Evolutionary conservation across 192 early-diverging fungal genomes (phyloP), one percentile per base, ranked within the genome.

Genomic region (Gamsiella multidivaricata): DNA sequence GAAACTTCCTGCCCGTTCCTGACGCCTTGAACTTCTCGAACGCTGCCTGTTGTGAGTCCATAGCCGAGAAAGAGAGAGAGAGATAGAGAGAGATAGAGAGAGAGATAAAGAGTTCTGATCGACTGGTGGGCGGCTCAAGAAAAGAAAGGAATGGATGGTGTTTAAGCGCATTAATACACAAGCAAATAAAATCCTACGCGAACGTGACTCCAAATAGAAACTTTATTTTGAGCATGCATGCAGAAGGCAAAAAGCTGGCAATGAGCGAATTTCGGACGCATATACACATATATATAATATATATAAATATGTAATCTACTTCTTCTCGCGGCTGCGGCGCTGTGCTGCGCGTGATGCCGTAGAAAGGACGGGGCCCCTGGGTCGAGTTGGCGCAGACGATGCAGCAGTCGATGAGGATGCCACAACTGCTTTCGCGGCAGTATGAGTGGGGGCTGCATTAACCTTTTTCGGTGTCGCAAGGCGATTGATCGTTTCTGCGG

Each of bases 31-130:
- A 81, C 58, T 65, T 74, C 37, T 81, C 80, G 51, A 65, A 81
- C 28, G 80, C 80, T 54, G 65, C 80, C 51, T 53, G 64, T 29
- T 81, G 80, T 12, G 80, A 81, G 57, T 81, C 80, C 66, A 81
- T 70, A 22, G 43, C 45, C 22, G 53, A 1, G 29, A 33, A 32
- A 12, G 3, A 2, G 4, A 3, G 3, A 14, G 36, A 2, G 29
- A 47, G 20, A 46, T 34, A 54, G 32, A 5, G 22, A 45, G 8
- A 45, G 1, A 61, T 7, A 20, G 23, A 26, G 53, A 31, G 39
- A 29, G 39, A 25, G 22, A 39, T 2, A 17, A 55, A 29, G 14
- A 14, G 39, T 41, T 41, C 39, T 41, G 8, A 41, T 14, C 39
- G 14, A 41, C 7, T 7, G 39, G 7, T 41, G 39, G n/a, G n/a